Conservation (phyloP, 2,329 filamentous ascomycete genomes). For the Fusarium tuaranense region DNA sequence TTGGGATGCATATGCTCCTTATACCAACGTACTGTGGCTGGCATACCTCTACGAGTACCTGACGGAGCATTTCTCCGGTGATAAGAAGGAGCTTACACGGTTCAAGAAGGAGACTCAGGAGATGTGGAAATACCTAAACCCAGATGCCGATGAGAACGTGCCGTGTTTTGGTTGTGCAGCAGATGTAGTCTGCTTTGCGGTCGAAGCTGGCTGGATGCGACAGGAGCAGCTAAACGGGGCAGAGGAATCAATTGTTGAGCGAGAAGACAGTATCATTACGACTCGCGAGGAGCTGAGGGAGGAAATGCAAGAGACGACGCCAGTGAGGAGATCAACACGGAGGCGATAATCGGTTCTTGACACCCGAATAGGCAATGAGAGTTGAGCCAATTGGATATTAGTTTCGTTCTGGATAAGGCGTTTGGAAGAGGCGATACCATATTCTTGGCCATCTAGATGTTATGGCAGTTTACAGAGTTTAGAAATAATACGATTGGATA, state of each 20-base stretch:
- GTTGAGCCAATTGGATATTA: neutral
- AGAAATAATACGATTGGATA: neutral
- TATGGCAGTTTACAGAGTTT: constrained; percentile 2
- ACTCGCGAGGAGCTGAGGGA: constrained; percentile 42
- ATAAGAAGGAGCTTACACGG: constrained; percentile 56
- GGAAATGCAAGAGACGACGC: constrained; percentile 33
- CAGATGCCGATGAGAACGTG: constrained; percentile 59
- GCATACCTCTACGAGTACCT: constrained; percentile 71
- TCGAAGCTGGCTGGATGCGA: constrained; percentile 69
- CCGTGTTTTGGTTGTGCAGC: constrained; percentile 67
- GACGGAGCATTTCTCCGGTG: constrained; percentile 58
- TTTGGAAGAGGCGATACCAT: constrained; percentile 28
- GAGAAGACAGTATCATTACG: constrained; percentile 57
- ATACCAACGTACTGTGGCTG: constrained; percentile 75
- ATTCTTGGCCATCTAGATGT: neutral
- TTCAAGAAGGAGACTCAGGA: constrained; percentile 65
- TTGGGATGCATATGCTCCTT: constrained; percentile 68
- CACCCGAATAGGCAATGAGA: neutral
- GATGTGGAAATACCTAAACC: constrained; percentile 66
- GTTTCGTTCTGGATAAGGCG: constrained; percentile 21
- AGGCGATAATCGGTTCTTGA: constrained; percentile 16
- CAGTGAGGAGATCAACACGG: constrained; percentile 43
- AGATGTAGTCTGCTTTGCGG: constrained; percentile 67
- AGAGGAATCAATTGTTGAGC: constrained; percentile 50
- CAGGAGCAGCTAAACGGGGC: constrained; percentile 62